Evolutionary conservation across 805 yeast genomes (phyloP), one percentile per base, ranked within the genome.

Genomic region (Ascoidea tarda): DNA sequence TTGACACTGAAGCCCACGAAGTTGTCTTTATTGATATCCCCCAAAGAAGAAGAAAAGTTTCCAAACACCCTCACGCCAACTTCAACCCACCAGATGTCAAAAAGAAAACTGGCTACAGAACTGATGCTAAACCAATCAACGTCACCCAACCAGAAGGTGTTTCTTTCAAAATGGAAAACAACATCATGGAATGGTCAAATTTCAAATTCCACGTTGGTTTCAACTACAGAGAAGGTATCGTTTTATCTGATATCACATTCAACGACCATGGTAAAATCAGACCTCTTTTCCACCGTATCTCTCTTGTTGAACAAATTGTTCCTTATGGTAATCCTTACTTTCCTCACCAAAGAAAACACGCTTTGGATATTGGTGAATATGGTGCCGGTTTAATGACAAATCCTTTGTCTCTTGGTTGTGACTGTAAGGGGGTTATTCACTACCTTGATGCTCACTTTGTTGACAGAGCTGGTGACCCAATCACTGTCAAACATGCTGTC

Each of bases 371-470:
- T 59, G 93, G 93, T 66, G 93, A 85, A 67, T 84, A 84, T 65
- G 93, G 93, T 70, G 91, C 89, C 57, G 93, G 93, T 63, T 79
- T 79, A 71, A 80, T 85, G 81, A 82, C 93, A 52, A 85, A 85
- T 69, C 86, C 90, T 42, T 73, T 85, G 58, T 70, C 84, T 21
- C 74, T 84, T 52, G 91, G 91, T 47, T 85, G 93, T 66, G 93
- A 85, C 67, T 85, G 93, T 72, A 84, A 85, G 66, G 93, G 93
- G 64, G 87, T 79, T 48, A 85, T 85, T 60, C 90, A 86, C 66
- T 85, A 85, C 69, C 64, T 85, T 67, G 90, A 85, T 67, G 90
- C 87, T n/a, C 81, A 79, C 66, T 82, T 83, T 63, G 74, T 82
- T 42, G 79, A 79, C 66, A 76, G 79, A 66, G 66, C 71, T 6